Evolutionary conservation across 169 alveolate species (phyloP), one percentile per base, ranked within the genome.

Genomic region (Plasmodium vivax): DNA sequence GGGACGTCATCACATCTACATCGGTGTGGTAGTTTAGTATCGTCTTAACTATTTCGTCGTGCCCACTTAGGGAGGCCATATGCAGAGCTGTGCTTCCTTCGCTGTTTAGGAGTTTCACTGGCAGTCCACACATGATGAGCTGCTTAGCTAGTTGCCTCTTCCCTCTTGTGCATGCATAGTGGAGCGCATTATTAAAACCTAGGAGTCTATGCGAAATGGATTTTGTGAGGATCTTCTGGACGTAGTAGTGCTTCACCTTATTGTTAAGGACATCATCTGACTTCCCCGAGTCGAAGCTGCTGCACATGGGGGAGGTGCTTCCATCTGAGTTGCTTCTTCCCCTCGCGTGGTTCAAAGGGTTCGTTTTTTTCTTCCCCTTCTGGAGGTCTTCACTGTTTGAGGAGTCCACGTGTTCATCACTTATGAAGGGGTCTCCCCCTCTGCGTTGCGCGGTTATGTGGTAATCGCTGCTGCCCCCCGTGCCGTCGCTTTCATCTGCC

Each of bases 11-110:
- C 10, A 90, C 77, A 81, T 96, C 88, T 14, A 97, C 74, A 41
- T 87, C 95, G 12, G 97, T 96, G 6, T 96, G 96, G 58, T 73
- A 93, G 38, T 95, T 88, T 27, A 98, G 71, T 80, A 97, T 84
- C 54, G 92, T 94, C 34, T 96, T 83, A 9, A 97, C 98, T 4
- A 97, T 97, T 71, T 95, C 98, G 19, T 68, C 36, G 43, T 97
- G 98, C 27, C 98, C 99, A 38, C 94, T 96, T 12, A 96, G 62
- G 16, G 98, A 92, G 14, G 99, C 99, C 87, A 98, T 79, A 82
- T 98, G 99, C 27, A 98, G 92, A 41, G 99, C 98, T 27, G 97
- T 97, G n/a, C 98, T 98, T 7, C 98, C 97, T 85, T 98, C 99
- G 23, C 72, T 95, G 87, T 97, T 98, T 56, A 94, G 82, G 41